Evolutionary conservation across 768 basidiomycete species (phyloP), one percentile per base, ranked within the genome.

Genomic region (Suillus decipiens): DNA sequence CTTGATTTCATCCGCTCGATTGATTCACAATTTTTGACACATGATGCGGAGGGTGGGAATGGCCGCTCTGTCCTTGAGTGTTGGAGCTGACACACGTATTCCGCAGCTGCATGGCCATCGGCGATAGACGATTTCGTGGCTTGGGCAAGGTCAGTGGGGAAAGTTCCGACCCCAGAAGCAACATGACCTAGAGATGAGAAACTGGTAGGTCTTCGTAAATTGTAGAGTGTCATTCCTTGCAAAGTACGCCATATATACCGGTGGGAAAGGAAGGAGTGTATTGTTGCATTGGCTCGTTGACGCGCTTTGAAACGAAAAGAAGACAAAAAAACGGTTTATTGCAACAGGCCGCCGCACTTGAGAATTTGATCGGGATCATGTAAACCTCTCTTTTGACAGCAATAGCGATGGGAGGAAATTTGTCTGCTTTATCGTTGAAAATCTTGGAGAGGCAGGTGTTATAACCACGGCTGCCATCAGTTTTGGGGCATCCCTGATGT

Each of bases 51-150:
- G 80, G 90, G 92, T 91, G 64, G 50, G 57, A 42, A 47, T 60
- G 42, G 79, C 70, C 51, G 50, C 24, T 57, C 28, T 12, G 24
- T 22, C 31, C 48, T 58, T 63, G 48, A 48, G 37, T 54, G 0
- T 54, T 62, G 22, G 66, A 58, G 11, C 34, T 61, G 31, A 68
- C 57, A 51, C 61, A 62, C 55, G 45, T 61, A 61, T 65, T 64
- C 66, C 41, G 45, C 70, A 92, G 93, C 84, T 54, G 89, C 93
- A 2, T 95, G 93, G 93, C 93, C 93, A 5, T 93, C 92, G 42
- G 83, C 88, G 28, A 90, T 95, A 65, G 93, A 95, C 68, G 90
- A 92, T 59, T 94, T 93, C 68, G 91, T 92, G 17, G 86, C 82
- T 61, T 89, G 81, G 69, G 89, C 86, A 45, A 86, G 81, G 71